A percentile compares a stretch with the other conserved stretches of the same genome.
Evolutionary conservation across 345 rosid species (phyloP).

Genomic region (Aquilaria yunnanensis): DNA sequence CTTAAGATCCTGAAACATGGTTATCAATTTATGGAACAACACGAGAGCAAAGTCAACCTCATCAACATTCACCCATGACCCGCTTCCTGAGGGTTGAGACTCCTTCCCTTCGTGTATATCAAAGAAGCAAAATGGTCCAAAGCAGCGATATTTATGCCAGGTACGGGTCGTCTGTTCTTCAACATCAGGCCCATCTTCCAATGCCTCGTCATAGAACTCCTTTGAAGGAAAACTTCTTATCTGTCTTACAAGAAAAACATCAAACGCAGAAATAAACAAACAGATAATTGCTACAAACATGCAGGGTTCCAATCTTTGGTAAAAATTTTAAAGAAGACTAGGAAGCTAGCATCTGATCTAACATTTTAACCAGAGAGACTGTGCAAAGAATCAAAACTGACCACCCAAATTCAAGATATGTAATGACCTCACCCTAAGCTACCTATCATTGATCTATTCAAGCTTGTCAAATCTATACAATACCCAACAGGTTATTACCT

Average conservation of each 20-base stretch:
- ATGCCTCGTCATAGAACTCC: conserved; percentile 67
- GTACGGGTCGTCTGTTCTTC: conserved; percentile 57
- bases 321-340: too few relatives aligned
- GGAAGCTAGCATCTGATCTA: background rate
- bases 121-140: conserved; percentile 92
- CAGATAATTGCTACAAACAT: background rate
- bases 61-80: conserved; percentile 70
- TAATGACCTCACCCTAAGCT: background rate
- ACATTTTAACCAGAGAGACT: background rate
- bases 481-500: background rate
- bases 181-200: conserved; percentile 79
- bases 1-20: conserved; percentile 65
- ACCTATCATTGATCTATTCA: background rate
- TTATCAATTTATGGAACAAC: conserved; percentile 73
- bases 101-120: conserved; percentile 83
- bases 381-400: too few relatives aligned
- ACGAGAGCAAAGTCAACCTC: conserved; percentile 84
- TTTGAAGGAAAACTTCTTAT: conserved; percentile 88
- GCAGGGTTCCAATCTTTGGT: too few relatives aligned
- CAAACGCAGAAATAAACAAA: background rate
- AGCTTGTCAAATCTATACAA: background rate
- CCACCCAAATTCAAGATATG: too few relatives aligned
- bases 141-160: conserved; percentile 80
- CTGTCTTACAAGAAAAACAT: conserved; percentile 26
- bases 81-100: conserved; percentile 79